Conservation (phyloP, 805 yeast genomes). For the Myxozyma sirexii region DNA sequence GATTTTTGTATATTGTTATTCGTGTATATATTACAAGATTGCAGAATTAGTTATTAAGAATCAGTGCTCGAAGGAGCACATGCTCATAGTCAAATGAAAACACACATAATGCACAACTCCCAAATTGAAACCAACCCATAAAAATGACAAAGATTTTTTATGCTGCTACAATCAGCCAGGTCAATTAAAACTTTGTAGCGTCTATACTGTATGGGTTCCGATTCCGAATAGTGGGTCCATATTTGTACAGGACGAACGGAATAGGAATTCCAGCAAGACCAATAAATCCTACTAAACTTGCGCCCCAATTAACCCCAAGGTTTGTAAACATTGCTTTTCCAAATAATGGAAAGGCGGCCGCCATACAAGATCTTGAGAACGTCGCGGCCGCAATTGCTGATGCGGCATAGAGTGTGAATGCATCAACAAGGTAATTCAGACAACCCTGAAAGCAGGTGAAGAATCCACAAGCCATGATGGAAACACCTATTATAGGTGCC, state of each 20-base stretch:
- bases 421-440: slow-evolving; percentile 48
- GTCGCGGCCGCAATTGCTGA: slow-evolving; percentile 62
- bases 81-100: no score
- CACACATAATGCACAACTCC: no score
- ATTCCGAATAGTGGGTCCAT: slow-evolving; percentile 49
- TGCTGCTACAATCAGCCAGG: not conserved
- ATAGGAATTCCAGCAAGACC: slow-evolving; percentile 57
- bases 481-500: slow-evolving; percentile 68
- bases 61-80: no score
- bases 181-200: slow-evolving; percentile 3
- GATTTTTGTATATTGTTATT: no score
- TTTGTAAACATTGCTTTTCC: slow-evolving; percentile 52
- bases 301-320: slow-evolving; percentile 59
- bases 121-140: not conserved
- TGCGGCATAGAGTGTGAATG: slow-evolving; percentile 57
- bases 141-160: not conserved
- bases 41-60: no score
- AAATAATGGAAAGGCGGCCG: slow-evolving; percentile 55
- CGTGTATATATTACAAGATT: no score
- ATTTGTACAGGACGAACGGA: slow-evolving; percentile 57
- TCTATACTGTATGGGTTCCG: slow-evolving; percentile 35
- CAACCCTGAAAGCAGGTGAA: slow-evolving; percentile 49
- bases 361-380: slow-evolving; percentile 57
- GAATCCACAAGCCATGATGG: slow-evolving; percentile 44
- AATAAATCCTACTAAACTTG: slow-evolving; percentile 54